Conservation (phyloP, 108 stramenopile species). For the Stephanodiscus minutulus region DNA sequence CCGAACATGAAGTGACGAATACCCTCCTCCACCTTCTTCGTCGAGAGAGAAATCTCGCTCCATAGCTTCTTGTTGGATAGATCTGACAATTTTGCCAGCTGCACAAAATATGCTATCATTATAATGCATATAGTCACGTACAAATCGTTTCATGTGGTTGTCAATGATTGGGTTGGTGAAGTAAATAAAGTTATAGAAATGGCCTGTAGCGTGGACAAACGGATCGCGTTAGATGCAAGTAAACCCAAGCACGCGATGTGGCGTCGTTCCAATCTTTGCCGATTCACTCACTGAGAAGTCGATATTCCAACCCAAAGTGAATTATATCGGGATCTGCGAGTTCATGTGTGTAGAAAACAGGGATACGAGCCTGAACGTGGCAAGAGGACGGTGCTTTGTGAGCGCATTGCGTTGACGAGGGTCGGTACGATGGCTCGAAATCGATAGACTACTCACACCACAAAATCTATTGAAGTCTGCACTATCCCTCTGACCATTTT, state of each 20-base stretch:
- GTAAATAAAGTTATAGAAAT: conserved; percentile 82
- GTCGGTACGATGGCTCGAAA: neutral
- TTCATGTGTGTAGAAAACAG: conserved; percentile 40
- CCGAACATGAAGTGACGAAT: conserved; percentile 83
- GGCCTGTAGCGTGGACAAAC: conserved; percentile 23
- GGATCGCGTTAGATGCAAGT: neutral
- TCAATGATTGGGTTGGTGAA: conserved; percentile 78
- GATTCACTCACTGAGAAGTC: conserved; percentile 58
- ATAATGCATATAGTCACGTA: conserved; percentile 87
- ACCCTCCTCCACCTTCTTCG: conserved; percentile 78
- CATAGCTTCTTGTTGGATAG: conserved; percentile 66
- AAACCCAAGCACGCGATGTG: neutral
- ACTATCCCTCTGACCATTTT: conserved; percentile 12
- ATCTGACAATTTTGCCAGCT: conserved; percentile 86
- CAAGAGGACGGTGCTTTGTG: neutral
- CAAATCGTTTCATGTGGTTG: conserved; percentile 75
- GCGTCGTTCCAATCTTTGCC: neutral
- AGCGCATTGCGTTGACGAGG: neutral
- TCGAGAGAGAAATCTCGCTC: conserved; percentile 56
- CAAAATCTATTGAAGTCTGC: conserved; percentile 36
- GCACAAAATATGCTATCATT: conserved; percentile 88
- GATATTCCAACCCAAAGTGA: conserved; percentile 68
- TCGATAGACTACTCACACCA: conserved; percentile 25
- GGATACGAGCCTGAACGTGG: conserved; percentile 20
- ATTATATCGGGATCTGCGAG: conserved; percentile 51